Evolutionary conservation across 2,329 filamentous ascomycete species (phyloP), one percentile per base, ranked within the genome.

Genomic region (Xylariales sp.): DNA sequence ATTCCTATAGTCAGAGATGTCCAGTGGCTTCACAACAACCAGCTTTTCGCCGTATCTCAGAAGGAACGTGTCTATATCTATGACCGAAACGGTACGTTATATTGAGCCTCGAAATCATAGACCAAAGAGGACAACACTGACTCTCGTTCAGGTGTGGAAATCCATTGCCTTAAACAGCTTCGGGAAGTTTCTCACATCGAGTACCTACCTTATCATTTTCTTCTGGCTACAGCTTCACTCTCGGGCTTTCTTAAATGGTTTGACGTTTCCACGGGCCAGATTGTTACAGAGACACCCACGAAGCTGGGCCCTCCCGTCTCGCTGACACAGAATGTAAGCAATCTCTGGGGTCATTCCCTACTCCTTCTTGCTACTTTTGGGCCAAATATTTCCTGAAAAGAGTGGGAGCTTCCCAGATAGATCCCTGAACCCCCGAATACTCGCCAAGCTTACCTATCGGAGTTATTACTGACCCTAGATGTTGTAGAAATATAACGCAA

Each of bases 21-120:
- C 19, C 84, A 83, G 58, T 98, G 89, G 86, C 73, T 97, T 54
- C n/a, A n/a, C n/a, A 89, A 96, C 67, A 95, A 95, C 61, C 88
- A 95, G 53, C 86, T 81, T 65, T 96, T 97, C 65, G 91, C 91
- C 1, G 88, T 95, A 10, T 89, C 93, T 32, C 91, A 98, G 66
- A 96, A 95, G 73, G 93, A 91, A 66, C 85, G 93, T 53, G 87
- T 93, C 49, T 98, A 95, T 68, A 96, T 98, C 50, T 98, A 98
- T 69, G 93, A 96, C 57, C 75, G 81, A 43, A 79, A 27, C 8
- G 24, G 24, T 27, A n/a, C 28, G 20, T 15, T 34, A 16, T 18
- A 33, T 16, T 40, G 29, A 20, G 12, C 31, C 9, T n/a, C n/a
- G n/a, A n/a, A n/a, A n/a, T n/a, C n/a, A n/a, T n/a, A n/a, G n/a